Conservation (phyloP, 768 basidiomycete species). For the Lentinula sp. region DNA sequence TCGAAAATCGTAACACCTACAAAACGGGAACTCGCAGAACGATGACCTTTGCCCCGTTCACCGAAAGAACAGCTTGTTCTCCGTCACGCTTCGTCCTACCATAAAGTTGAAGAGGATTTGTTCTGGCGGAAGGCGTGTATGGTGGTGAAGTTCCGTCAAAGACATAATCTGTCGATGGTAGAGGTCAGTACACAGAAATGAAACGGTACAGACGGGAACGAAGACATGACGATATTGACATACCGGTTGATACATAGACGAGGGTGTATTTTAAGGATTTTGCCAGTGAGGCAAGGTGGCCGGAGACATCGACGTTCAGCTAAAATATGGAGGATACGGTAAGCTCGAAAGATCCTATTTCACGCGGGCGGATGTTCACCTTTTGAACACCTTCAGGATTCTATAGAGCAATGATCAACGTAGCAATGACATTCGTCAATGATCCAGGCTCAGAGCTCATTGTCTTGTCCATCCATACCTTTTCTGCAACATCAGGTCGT, state of each 20-base stretch:
- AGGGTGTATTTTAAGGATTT: constrained; percentile 58
- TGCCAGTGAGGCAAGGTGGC: constrained; percentile 62
- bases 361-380: constrained; percentile 28
- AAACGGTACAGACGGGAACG: background rate
- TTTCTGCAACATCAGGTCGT: constrained; percentile 88
- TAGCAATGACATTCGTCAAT: background rate
- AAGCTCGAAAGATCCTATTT: background rate
- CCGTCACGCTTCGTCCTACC: constrained; percentile 84
- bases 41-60: constrained; percentile 49
- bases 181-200: background rate
- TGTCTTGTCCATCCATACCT: constrained; percentile 35
- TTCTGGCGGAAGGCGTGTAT: constrained; percentile 64
- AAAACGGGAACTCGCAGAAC: constrained; percentile 89
- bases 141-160: constrained; percentile 93
- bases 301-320: constrained; percentile 80
- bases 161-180: constrained; percentile 69
- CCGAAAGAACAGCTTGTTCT: constrained; percentile 67
- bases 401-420: constrained; percentile 23
- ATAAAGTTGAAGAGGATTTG: constrained; percentile 88
- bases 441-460: too few relatives aligned
- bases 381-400: constrained; percentile 62
- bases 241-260: constrained; percentile 90
- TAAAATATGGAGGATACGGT: constrained; percentile 20
- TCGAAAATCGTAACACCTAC: constrained; percentile 32
- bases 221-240: constrained; percentile 5